Evolutionary conservation across 495 filamentous ascomycete genomes (phyloP).

Genomic region (Friedmanniomyces endolithicus): DNA sequence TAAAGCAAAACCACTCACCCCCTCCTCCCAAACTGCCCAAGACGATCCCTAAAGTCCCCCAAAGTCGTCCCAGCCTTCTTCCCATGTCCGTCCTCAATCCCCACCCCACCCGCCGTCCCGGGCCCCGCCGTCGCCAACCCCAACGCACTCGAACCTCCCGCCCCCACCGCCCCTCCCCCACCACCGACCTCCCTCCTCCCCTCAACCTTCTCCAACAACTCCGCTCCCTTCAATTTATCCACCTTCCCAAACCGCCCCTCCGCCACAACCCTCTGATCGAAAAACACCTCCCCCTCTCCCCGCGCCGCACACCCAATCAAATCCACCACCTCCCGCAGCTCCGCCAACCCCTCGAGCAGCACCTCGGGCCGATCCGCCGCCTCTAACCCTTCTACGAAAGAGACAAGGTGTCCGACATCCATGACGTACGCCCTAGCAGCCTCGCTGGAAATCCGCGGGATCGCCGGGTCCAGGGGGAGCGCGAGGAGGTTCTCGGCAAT

Average conservation of each 20-base stretch:
- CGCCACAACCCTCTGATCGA: slow-evolving; percentile 59
- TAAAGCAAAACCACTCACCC: too few species aligned
- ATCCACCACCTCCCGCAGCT: slow-evolving; percentile 78
- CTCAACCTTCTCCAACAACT: slow-evolving; percentile 67
- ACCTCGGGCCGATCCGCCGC: slow-evolving; percentile 33
- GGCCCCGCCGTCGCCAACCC: background rate
- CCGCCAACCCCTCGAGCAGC: slow-evolving; percentile 74
- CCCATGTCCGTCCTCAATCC: slow-evolving; percentile 2
- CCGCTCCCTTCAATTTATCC: slow-evolving; percentile 73
- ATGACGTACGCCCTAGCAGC: slow-evolving; percentile 67
- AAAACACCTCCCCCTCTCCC: slow-evolving; percentile 88
- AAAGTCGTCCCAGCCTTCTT: slow-evolving; percentile 2
- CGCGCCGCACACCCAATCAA: slow-evolving; percentile 55
- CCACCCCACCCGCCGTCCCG: background rate
- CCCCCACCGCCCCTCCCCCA: background rate
- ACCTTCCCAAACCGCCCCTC: slow-evolving; percentile 91
- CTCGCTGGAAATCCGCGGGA: slow-evolving; percentile 74
- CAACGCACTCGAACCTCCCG: background rate
- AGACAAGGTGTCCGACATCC: slow-evolving; percentile 68
- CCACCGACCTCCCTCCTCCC: background rate
- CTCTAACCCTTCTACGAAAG: slow-evolving; percentile 66
- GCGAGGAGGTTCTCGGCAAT: slow-evolving; percentile 73
- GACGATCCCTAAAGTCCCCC: slow-evolving; percentile 13
- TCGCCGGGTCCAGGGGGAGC: slow-evolving; percentile 53
- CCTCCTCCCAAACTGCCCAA: slow-evolving; percentile 7